Evolutionary conservation across 176 grass and related monocot genomes (phyloP).

Genomic region (Carex littledalei): DNA sequence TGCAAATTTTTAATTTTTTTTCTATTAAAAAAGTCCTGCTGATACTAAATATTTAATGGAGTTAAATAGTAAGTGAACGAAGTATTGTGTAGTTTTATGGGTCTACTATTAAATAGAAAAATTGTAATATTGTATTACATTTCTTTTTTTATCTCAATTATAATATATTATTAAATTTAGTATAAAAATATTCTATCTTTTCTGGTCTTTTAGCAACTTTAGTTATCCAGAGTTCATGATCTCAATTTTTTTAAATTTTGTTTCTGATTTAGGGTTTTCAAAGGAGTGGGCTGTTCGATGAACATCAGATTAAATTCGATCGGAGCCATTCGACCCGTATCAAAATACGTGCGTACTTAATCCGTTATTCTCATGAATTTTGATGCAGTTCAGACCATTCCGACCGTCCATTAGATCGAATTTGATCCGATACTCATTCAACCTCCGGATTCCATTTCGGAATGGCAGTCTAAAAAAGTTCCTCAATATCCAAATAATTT

Average conservation of each 20-base stretch:
- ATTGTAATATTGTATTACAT: not conserved
- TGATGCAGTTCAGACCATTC: too few relatives aligned
- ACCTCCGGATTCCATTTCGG: too few relatives aligned
- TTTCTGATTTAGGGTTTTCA: not conserved
- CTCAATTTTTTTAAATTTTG: not conserved
- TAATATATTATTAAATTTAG: not conserved
- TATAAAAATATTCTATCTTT: not conserved
- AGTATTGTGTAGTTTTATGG: not conserved
- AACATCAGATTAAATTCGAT: too few relatives aligned
- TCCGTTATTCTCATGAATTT: too few relatives aligned
- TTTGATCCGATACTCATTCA: too few relatives aligned
- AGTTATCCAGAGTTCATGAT: not conserved
- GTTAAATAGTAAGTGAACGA: not conserved
- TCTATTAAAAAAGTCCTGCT: not conserved
- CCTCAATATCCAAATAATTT: not conserved
- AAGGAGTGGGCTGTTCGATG: too few relatives aligned
- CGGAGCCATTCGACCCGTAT: too few relatives aligned
- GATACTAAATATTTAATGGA: not conserved
- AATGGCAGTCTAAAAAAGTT: not conserved
- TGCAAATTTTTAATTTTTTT: not conserved
- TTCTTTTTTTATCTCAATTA: not conserved
- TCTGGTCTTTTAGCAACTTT: not conserved
- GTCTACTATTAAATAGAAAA: not conserved
- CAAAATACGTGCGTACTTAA: too few relatives aligned
- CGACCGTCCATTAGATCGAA: too few relatives aligned